Base-by-base conservation (phyloP, 306 rosid species). In the Crotalaria pallida region DNA sequence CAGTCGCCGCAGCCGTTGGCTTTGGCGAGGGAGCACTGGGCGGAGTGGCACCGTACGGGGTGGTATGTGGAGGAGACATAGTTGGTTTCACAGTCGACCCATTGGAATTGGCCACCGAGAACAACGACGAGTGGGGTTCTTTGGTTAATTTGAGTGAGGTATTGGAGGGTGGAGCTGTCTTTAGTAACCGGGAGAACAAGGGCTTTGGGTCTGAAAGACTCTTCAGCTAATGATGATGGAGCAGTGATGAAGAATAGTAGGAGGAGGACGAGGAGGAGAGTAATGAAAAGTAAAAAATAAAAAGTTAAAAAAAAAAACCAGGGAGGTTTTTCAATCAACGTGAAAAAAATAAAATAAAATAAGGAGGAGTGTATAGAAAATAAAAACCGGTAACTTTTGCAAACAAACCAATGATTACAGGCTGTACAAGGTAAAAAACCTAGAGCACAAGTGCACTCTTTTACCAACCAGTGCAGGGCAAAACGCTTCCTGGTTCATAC, bases 21-120 rank as follows among this genome's bases (percentile, higher is more conserved):
- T 22, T 68, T 10, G 24, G 89, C 92, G 1, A 85, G 83, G 0
- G 92, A 84, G 88, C 92, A 87, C 31, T 78, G 86, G 67, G 86
- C 74, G 0, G 86, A 82, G 57, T 40, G 50, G 44, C 89, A 87
- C 0, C 89, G 83, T 0, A 71, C 86, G 0, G 89, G 84, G 48
- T 82, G 84, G 83, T 87, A 83, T 0, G 88, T 84, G 56, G 85
- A 82, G 72, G 92, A 87, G 23, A 10, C 22, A 43, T 85, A 87
- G 52, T 58, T 41, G 8, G 17, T 17, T 0, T 87, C 79, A 5
- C 92, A 87, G 7, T 85, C 75, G 0, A 83, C 73, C 92, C 89
- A 87, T 3, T 85, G 71, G 53, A 31, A 82, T 19, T 83, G 86
- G 41, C 92, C 92, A 0, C 92, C 89, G 6, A 87, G 80, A 36